Evolutionary conservation across 768 basidiomycete genomes (phyloP).

Genomic region (Hydnum rufescens): DNA sequence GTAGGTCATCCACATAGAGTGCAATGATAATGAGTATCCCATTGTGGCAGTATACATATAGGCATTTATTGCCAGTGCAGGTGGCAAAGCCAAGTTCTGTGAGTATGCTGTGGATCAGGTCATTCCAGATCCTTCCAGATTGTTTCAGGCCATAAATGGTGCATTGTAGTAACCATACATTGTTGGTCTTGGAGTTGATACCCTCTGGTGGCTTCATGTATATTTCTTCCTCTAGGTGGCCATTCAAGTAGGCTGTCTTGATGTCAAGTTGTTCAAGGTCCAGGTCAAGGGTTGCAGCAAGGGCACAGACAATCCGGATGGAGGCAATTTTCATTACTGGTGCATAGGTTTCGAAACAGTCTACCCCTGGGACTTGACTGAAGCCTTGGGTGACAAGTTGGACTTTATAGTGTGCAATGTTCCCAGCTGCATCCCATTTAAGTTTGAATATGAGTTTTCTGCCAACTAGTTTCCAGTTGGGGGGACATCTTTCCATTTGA

Average conservation of each 20-base stretch:
- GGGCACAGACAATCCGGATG: no score
- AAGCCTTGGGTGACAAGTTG: no score
- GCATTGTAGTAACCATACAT: neutral
- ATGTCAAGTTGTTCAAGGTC: no score
- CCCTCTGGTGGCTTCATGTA: slow-evolving; percentile 10
- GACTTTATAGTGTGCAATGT: no score
- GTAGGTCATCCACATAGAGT: neutral
- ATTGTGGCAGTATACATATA: neutral
- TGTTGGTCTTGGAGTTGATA: neutral
- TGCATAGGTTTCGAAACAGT: no score
- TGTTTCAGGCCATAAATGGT: slow-evolving; percentile 9
- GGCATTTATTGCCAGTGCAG: neutral
- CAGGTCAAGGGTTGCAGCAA: no score
- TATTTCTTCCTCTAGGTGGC: slow-evolving; percentile 10
- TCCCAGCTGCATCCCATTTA: no score
- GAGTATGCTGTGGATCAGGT: neutral
- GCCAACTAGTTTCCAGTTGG: no score
- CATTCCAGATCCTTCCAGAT: slow-evolving; percentile 7
- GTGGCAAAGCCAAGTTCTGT: neutral
- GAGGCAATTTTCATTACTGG: no score
- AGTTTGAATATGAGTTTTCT: no score
- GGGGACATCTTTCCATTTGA: no score
- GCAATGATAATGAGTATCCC: neutral
- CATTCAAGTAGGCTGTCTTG: slow-evolving; percentile 13
- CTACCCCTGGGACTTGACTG: no score